Conservation (phyloP, 768 basidiomycete genomes). For the Imleria badia region DNA sequence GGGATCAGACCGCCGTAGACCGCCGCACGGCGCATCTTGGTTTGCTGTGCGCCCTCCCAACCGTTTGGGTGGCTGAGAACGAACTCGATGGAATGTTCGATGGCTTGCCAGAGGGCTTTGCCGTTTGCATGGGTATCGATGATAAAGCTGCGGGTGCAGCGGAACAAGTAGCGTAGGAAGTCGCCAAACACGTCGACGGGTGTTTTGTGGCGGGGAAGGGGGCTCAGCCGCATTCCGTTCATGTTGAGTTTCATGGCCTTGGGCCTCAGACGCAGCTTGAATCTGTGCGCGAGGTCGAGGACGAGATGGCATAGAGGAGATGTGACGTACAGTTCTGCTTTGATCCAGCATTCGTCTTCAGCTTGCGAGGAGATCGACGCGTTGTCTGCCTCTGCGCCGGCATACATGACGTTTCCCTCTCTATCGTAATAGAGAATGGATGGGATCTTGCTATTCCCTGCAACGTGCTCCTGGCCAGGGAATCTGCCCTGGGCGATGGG, state of each 20-base stretch:
- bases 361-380: conserved; percentile 57
- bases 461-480: conserved; percentile 83
- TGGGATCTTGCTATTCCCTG: conserved; percentile 82
- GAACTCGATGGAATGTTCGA: conserved; percentile 69
- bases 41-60: conserved; percentile 76
- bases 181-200: conserved; percentile 79
- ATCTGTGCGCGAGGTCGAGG: conserved; percentile 39
- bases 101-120: conserved; percentile 61
- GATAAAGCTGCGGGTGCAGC: conserved; percentile 74
- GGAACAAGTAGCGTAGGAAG: conserved; percentile 72
- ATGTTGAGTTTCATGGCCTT: conserved; percentile 77
- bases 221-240: conserved; percentile 79
- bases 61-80: conserved; percentile 81
- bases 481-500: conserved; percentile 47
- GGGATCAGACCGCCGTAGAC: conserved; percentile 71
- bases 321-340: conserved; percentile 65
- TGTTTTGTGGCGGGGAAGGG: conserved; percentile 63
- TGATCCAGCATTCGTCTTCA: conserved; percentile 77
- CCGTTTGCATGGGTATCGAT: conserved; percentile 84
- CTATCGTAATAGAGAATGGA: conserved; percentile 74
- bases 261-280: conserved; percentile 78
- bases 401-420: conserved; percentile 62
- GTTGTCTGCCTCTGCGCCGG: conserved; percentile 76
- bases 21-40: conserved; percentile 74
- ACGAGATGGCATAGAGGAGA: background rate